Conservation (phyloP, 192 early-diverging fungal genomes). For the Coemansia sp. region DNA sequence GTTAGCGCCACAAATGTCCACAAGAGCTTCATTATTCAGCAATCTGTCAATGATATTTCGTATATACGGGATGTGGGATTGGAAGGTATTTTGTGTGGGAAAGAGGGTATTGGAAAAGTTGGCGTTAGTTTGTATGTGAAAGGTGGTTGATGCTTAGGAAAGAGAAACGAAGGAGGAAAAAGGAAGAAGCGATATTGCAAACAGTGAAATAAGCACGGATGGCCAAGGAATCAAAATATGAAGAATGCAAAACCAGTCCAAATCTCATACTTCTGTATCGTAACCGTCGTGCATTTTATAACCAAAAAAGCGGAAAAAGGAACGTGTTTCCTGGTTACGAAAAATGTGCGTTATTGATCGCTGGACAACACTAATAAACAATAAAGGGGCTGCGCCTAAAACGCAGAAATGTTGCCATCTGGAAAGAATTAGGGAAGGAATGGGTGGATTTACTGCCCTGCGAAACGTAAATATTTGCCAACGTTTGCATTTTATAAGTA, state of each 20-base stretch:
- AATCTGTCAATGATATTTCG: background rate
- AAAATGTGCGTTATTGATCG: constrained; percentile 2
- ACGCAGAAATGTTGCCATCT: background rate
- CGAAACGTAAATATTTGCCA: constrained; percentile 1
- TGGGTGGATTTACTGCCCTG: background rate
- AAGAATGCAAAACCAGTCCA: constrained; percentile 6
- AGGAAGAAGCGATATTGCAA: background rate
- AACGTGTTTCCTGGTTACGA: background rate
- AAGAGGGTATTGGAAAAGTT: background rate
- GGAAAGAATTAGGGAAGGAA: background rate
- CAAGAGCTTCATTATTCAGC: constrained; percentile 30
- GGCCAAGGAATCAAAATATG: background rate
- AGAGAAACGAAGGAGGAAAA: background rate
- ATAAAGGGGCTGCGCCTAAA: constrained; percentile 2
- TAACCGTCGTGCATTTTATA: background rate
- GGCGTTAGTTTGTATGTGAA: background rate
- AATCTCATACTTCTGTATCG: background rate
- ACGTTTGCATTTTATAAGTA: background rate
- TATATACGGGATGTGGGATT: background rate
- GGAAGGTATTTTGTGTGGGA: too few species aligned
- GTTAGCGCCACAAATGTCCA: constrained; percentile 43
- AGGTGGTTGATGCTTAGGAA: background rate
- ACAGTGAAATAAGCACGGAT: background rate
- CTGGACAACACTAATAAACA: background rate
- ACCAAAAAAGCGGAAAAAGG: background rate